phyloP scores from a whole-genome alignment of 1,284 basidiomycete genomes.

The Cryptococcus sp. region DNA sequence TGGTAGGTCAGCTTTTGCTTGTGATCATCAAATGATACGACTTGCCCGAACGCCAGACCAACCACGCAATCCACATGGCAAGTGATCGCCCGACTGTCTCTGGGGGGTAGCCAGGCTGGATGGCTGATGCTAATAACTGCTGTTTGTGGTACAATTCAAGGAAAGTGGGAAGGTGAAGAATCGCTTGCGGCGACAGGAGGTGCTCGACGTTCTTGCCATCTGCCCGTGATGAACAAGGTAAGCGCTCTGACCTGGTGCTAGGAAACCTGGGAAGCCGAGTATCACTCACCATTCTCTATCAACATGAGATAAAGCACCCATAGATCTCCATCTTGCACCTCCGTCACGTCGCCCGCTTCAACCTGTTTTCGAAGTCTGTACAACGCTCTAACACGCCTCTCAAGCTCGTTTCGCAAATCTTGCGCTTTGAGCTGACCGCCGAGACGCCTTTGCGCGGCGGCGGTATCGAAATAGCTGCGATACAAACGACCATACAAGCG shows the following conservation, averaged over 20 bases:
- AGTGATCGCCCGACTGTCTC: constrained; percentile 50
- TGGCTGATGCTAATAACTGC: constrained; percentile 46
- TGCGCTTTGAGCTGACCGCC: constrained; percentile 16
- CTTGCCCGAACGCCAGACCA: constrained; percentile 50
- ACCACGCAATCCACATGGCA: constrained; percentile 55
- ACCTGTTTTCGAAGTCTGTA: constrained; percentile 33
- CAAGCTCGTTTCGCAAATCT: constrained; percentile 40
- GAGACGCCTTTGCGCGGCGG: constrained; percentile 63
- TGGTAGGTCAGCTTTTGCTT: constrained; percentile 15
- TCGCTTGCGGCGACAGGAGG: constrained; percentile 57
- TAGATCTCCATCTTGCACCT: constrained; percentile 53
- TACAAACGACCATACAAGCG: constrained; percentile 65
- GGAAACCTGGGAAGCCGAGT: neutral
- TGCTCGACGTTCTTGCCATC: constrained; percentile 69
- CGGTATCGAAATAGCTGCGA: constrained; percentile 63
- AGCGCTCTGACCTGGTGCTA: neutral
- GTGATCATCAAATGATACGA: constrained; percentile 1
- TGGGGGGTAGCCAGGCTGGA: constrained; percentile 50
- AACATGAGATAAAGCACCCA: constrained; percentile 66
- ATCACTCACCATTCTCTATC: constrained; percentile 61
- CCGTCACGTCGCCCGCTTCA: constrained; percentile 23
- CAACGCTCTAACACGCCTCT: constrained; percentile 35
- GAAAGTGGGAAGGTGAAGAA: constrained; percentile 33
- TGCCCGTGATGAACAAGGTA: constrained; percentile 9
- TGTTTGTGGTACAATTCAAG: constrained; percentile 45